Evolutionary conservation across 805 yeast species (phyloP), one percentile per base, ranked within the genome.

Genomic region (Lipomyces sp.): DNA sequence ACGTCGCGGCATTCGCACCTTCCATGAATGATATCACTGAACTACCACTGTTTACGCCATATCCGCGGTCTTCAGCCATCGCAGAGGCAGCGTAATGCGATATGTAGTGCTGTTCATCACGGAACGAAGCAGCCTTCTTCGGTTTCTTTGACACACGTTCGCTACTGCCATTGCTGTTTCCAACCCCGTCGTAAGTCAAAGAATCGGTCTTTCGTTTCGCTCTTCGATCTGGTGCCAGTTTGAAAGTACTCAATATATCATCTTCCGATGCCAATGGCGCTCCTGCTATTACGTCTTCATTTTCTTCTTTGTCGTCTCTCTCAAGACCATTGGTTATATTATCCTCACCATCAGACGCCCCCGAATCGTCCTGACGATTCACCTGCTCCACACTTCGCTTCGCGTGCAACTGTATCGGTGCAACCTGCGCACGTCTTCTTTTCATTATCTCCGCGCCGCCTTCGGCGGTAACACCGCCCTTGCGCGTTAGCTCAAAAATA

Each of bases 1-100:
- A 91, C 0, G 95, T 76, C 0, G 96, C 97, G 28, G 74, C 73
- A n/a, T 81, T 78, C 1, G 96, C 97, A 43, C 82, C 95, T 52
- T 82, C 84, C 19, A 84, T 83, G 69, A 91, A 91, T 5, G 90
- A 86, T 29, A 70, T 68, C 1, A 66, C 63, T 22, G 64, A 61
- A 10, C 53, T 40, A 8, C 49, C 32, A 26, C 28, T 32, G 36
- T 69, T 65, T 61, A 79, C 55, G 48, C 79, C 60, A 66, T 81
- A 71, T 69, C 95, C 86, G 70, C 86, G 75, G 60, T 93, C 98
- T 66, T 88, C 95, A 49, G 87, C 77, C 16, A 79, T 80, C 14
- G 81, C 76, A 0, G 82, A 78, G 18, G 96, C 89, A 0, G 96
- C 97, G 72, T 82, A 89, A 66, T 93, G 96, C 49, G 95, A 81